Evolutionary conservation across 2,329 filamentous ascomycete species (phyloP), one percentile per base, ranked within the genome.

Genomic region (Hypomyces perniciosus): DNA sequence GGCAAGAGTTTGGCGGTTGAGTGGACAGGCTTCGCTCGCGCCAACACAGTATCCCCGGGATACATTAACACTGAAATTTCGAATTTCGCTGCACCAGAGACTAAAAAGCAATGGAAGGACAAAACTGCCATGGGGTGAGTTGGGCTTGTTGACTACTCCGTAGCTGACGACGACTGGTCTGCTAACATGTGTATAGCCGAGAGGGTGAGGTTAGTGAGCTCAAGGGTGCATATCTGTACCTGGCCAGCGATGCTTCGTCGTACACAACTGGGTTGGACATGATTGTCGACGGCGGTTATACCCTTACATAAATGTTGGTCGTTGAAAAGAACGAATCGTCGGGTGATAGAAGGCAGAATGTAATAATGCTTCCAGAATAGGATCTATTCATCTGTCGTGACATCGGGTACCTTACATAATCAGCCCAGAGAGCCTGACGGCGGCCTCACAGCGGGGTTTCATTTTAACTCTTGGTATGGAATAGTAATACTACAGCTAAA

Each of bases 201-300:
- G 85, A 90, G 63, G 89, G 85, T 8, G 75, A 83, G 57, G 73
- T 81, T 3, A 79, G 81, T 54, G 89, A 95, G 73, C 75, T 95
- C 59, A 91, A 92, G 73, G 90, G 88, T 20, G 85, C 85, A 13
- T 95, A 87, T 66, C 70, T 95, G 44, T 93, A 90, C 68, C 74
- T 95, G 51, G 86, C 87, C 13, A 88, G 84, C 10, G 88, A 95
- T 68, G 88, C 88, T 4, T 81, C 85, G n/a, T 87, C 83, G 48
- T 95, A 90, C 70, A 90, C 85, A 13, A 95, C 88, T 7, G 89
- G 83, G 0, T 75, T 79, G 8, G 85, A 90, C 65, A 74, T 93
- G 53, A 71, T 88, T 56, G 79, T 91, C 44, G 88, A 93, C 65
- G 88, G 88, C 53, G 86, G 86, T 49, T 90, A 90, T 68, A 76